Evolutionary conservation across 2,329 filamentous ascomycete genomes (phyloP), one percentile per base, ranked within the genome.

Genomic region (Rutstroemia sp.): DNA sequence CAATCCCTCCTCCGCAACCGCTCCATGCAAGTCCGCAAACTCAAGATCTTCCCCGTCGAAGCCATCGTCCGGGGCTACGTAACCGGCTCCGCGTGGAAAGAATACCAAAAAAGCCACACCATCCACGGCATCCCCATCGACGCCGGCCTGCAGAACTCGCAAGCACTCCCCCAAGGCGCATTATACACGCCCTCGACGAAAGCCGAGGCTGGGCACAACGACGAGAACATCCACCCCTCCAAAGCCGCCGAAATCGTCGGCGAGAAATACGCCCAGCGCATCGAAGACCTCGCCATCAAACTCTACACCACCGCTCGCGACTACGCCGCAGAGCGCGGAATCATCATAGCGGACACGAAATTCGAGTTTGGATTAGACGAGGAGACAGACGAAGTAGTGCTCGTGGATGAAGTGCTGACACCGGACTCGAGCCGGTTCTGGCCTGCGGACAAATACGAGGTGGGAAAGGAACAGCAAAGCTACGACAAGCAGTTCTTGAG

Each of bases 401-500:
- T 89, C 41, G 79, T 88, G 1, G 86, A 87, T 71, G 87, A 87
- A 69, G 82, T 89, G 5, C 71, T 89, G 58, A 95, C 90, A 7
- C 90, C 91, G 2, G 87, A 90, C 70, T 87, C 82, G 54, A 92
- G 87, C 51, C 82, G 92, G 16, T 96, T 96, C 78, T 97, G 92
- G 92, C 84, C 85, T 0, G 82, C 79, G 61, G 83, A 83, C 45
- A 78, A 78, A 47, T 95, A 92, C 69, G 79, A 84, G 68, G 72
- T 88, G 17, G 91, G 92, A 2, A 78, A 78, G 60, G 79, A 87
- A 56, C 90, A 95, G 75, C 80, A 86, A 54, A 94, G 88, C 72
- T 94, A 92, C 64, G 92, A 96, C 70, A 96, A 96, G 78, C 87
- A 92, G 74, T 86, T 80, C 66, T 71, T 96, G 63, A 78, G 92